A percentile compares a stretch with the other conserved stretches of the same genome.
Evolutionary conservation across 192 early-diverging fungal species (phyloP).

Genomic region (Coemansia reversa): DNA sequence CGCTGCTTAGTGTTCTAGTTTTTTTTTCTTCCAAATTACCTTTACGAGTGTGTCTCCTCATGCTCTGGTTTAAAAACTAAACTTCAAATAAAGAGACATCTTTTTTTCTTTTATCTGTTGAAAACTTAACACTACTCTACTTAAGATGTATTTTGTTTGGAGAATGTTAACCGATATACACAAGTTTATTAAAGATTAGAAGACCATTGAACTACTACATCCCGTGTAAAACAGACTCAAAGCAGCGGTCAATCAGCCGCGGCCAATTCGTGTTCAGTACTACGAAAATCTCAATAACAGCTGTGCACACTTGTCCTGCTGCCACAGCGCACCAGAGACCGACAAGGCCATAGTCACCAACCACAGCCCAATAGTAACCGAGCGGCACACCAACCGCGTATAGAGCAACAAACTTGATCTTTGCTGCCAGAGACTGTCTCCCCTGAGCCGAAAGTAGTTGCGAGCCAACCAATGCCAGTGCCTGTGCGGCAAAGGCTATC

Average conservation of each 20-base stretch:
- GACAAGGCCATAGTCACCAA: slow-evolving; percentile 54
- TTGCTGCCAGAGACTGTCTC: slow-evolving; percentile 52
- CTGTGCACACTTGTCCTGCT: slow-evolving; percentile 34
- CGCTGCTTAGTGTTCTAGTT: neutral
- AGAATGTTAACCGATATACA: neutral
- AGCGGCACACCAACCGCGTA: slow-evolving; percentile 58
- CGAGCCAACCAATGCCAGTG: slow-evolving; percentile 58
- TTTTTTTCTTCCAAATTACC: neutral
- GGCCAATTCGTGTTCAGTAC: slow-evolving; percentile 41
- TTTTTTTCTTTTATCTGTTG: neutral
- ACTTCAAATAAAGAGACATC: neutral
- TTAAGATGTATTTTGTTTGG: neutral
- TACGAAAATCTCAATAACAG: slow-evolving; percentile 17
- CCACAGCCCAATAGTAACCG: slow-evolving; percentile 57
- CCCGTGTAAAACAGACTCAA: slow-evolving; percentile 13
- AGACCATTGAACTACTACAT: neutral
- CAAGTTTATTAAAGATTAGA: neutral
- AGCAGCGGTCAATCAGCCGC: slow-evolving; percentile 22
- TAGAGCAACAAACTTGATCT: slow-evolving; percentile 53
- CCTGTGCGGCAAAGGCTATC: slow-evolving; percentile 17
- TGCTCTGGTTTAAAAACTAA: neutral
- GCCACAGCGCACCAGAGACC: slow-evolving; percentile 68
- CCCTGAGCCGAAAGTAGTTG: slow-evolving; percentile 59
- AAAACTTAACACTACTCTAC: neutral
- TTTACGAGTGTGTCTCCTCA: neutral